A percentile compares a stretch with the other conserved stretches of the same genome.
Conservation (phyloP, 345 rosid species). For the Rhodamnia rubescens region DNA sequence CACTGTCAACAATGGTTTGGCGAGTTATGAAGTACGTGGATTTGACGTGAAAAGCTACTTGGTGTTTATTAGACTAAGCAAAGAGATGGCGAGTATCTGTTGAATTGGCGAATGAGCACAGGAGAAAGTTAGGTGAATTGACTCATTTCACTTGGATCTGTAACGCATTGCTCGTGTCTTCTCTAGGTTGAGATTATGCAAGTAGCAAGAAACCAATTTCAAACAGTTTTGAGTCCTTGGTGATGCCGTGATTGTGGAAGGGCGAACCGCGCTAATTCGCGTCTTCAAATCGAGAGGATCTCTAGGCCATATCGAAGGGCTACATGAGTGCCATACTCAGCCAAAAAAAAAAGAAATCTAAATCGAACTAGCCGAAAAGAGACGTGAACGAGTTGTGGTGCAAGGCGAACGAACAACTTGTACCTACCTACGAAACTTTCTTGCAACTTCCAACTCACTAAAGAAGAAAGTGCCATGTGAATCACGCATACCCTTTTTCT, state of each 20-base stretch:
- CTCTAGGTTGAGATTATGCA: neutral
- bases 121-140: neutral
- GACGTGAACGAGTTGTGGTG: neutral
- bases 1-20: neutral
- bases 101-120: neutral
- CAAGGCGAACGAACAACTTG: neutral
- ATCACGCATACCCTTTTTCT: neutral
- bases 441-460: neutral
- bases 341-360: neutral
- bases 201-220: neutral
- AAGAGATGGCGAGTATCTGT: neutral
- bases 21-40: neutral
- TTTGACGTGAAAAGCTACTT: neutral
- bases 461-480: neutral
- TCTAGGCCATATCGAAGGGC: neutral
- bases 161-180: neutral
- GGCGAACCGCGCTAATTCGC: neutral
- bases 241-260: neutral
- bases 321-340: neutral
- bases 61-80: neutral
- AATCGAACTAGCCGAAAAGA: neutral
- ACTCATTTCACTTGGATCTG: neutral
- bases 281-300: neutral
- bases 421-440: neutral
- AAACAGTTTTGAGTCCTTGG: neutral